Conservation (phyloP, 345 rosid genomes). For the Cochlearia excelsa region DNA sequence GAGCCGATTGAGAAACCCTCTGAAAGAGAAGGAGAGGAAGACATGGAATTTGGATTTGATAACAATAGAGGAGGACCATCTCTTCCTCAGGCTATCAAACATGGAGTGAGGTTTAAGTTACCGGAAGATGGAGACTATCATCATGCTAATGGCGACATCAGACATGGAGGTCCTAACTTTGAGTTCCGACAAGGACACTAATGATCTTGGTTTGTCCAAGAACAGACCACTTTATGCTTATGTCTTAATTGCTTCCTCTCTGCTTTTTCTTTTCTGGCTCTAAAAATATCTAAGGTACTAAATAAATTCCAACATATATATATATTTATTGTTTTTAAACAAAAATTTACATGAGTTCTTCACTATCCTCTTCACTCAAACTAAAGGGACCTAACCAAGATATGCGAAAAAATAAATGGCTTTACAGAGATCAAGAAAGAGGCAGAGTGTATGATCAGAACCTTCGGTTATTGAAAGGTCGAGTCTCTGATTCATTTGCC, state of each 20-base stretch:
- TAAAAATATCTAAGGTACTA: too few species aligned
- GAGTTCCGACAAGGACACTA: slow-evolving; percentile 37
- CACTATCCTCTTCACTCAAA: too few species aligned
- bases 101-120: slow-evolving; percentile 35
- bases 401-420: too few species aligned
- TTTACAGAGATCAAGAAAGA: slow-evolving; percentile 16
- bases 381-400: too few species aligned
- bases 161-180: slow-evolving; percentile 29
- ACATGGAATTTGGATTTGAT: slow-evolving; percentile 38
- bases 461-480: slow-evolving; percentile 30
- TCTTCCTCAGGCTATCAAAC: slow-evolving; percentile 34
- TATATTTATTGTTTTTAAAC: too few species aligned
- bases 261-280: slow-evolving; percentile 1
- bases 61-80: slow-evolving; percentile 29
- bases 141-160: slow-evolving; percentile 19
- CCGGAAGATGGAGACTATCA: slow-evolving; percentile 35
- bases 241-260: slow-evolving; percentile 13
- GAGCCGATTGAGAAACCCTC: background rate
- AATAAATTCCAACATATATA: too few species aligned
- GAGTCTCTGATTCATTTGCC: slow-evolving; percentile 36
- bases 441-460: slow-evolving; percentile 24
- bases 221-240: slow-evolving; percentile 18
- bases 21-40: slow-evolving; percentile 12
- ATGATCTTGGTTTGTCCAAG: slow-evolving; percentile 2
- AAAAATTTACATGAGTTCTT: too few species aligned